Conservation (phyloP, 257 asterid species). For the Capsicum baccatum region DNA sequence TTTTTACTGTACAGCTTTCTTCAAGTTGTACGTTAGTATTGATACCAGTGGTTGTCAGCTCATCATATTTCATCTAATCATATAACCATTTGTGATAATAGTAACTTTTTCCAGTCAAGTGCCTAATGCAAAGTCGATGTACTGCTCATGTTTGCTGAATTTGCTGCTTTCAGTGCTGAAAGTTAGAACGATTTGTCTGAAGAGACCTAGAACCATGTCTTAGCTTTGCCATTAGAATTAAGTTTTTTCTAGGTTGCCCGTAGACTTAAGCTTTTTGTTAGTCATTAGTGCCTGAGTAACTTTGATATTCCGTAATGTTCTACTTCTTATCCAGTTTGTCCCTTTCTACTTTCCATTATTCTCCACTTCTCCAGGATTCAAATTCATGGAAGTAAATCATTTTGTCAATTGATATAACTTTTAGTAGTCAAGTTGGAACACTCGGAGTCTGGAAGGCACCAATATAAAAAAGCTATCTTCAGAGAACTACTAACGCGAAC, state of each 20-base stretch:
- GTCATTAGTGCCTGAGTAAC: background rate
- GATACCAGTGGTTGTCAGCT: constrained; percentile 16
- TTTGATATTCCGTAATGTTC: background rate
- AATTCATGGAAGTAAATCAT: background rate
- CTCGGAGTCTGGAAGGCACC: constrained; percentile 14
- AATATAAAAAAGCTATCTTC: background rate
- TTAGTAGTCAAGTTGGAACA: background rate
- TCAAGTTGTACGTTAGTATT: constrained; percentile 2
- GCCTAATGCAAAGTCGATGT: background rate
- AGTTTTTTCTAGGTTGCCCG: background rate
- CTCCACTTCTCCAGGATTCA: background rate
- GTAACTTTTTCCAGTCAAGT: constrained; percentile 10
- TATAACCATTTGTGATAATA: background rate
- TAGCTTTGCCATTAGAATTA: background rate
- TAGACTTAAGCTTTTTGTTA: background rate
- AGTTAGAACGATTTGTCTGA: constrained; percentile 16
- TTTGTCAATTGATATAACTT: background rate
- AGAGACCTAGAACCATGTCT: background rate
- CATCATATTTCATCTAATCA: constrained; percentile 9
- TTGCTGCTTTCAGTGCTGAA: constrained; percentile 22
- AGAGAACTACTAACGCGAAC: constrained; percentile 3
- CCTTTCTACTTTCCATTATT: background rate
- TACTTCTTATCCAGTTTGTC: background rate
- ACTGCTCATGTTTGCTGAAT: background rate
- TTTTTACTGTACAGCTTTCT: background rate